Conservation (phyloP, 768 basidiomycete genomes). For the Epithele typhae region DNA sequence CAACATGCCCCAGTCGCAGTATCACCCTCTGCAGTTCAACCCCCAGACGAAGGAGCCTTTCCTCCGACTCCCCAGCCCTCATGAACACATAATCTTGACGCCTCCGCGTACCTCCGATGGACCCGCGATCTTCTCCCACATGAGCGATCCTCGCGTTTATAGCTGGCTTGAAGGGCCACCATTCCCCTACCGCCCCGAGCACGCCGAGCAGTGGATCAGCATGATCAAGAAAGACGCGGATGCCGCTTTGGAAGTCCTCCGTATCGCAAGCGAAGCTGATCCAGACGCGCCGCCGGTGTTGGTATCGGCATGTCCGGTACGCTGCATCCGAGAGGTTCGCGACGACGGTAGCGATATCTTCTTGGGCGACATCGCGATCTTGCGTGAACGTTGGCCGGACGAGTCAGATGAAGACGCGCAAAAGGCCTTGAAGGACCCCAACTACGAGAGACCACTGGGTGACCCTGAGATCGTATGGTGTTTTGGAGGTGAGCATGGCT, state of each 20-base stretch:
- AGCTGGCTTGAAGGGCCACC: conserved; percentile 44
- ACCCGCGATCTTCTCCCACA: conserved; percentile 28
- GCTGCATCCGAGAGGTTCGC: conserved; percentile 47
- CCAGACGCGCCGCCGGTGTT: conserved; percentile 23
- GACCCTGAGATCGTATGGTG: conserved; percentile 58
- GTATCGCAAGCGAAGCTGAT: conserved; percentile 15
- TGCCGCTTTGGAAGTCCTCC: conserved; percentile 28
- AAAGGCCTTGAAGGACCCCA: conserved; percentile 34
- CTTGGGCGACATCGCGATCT: conserved; percentile 42
- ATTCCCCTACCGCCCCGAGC: conserved; percentile 44
- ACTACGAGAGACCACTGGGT: conserved; percentile 37
- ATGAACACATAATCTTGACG: conserved; percentile 53
- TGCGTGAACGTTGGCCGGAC: conserved; percentile 27
- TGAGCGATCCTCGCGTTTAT: conserved; percentile 50
- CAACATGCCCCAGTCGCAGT: conserved; percentile 18
- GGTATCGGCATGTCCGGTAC: conserved; percentile 45
- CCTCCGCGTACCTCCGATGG: conserved; percentile 48
- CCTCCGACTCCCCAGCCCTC: conserved; percentile 47
- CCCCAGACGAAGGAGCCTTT: conserved; percentile 41
- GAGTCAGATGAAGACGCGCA: conserved; percentile 34
- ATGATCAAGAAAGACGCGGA: conserved; percentile 28
- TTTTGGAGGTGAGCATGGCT: conserved; percentile 46
- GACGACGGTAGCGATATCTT: conserved; percentile 51
- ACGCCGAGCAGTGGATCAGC: conserved; percentile 39
- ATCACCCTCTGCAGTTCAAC: conserved; percentile 32